Base-by-base conservation (phyloP, 2,329 filamentous ascomycete species). In the Thielaviopsis euricoi region DNA sequence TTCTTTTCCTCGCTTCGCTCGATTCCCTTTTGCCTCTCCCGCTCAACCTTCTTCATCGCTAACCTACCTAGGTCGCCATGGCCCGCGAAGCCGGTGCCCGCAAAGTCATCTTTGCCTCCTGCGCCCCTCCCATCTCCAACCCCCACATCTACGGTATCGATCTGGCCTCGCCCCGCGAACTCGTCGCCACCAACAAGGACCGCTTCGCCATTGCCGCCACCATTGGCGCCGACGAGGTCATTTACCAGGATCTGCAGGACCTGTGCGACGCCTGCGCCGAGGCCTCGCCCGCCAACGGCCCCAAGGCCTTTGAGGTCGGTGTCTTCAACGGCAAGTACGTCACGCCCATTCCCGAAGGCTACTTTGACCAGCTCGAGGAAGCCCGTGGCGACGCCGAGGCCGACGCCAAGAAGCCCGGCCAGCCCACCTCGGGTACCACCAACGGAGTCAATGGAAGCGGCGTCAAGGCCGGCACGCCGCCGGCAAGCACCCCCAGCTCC, bases 241-340 rank as follows among this genome's bases (percentile, higher is more conserved):
- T 76, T 55, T 77, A 70, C 66, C 73, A 75, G 61, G 66, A 67
- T 9, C 78, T 97, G 1, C 77, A 82, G 1, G 90, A 94, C 65
- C 75, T 97, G n/a, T 84, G 86, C 66, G 81, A 77, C 29, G 82
- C 89, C 0, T 96, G 90, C 66, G 78, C 82, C 1, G 83, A 89
- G 63, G 78, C 87, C 3, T 58, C 57, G 9, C 59, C 56, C 6
- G 83, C 81, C 61, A 77, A 82, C 55, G 72, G 78, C 58, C 71
- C 78, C 61, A 75, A 75, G 9, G 75, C 84, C 58, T 96, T 96
- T 63, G 91, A 97, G 67, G 83, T 94, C 2, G 90, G 91, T 57
- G 90, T 96, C 9, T 96, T 97, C 73, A 89, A 83, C 66, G 91
- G 91, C 52, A 81, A 83, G 62, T 96, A 96, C 70, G 77, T 87